A percentile compares a stretch with the other conserved stretches of the same genome.
phyloP scores from a whole-genome alignment of 305 asterid species.

The Rubia balearica region DNA sequence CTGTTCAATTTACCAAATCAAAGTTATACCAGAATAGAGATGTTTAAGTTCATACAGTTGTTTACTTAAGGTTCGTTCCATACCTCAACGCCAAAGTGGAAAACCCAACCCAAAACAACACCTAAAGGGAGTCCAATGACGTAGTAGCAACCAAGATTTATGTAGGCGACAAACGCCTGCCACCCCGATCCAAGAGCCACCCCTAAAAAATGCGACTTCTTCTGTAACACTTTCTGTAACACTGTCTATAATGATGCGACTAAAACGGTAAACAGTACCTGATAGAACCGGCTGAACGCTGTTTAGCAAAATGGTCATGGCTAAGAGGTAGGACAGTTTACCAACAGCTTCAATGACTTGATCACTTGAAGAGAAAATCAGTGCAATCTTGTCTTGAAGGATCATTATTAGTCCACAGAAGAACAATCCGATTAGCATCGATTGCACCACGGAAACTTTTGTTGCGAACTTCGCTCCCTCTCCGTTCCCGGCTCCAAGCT shows the following conservation, averaged over 20 bases:
- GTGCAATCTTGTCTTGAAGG: slow-evolving; percentile 33
- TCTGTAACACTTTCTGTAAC: not conserved
- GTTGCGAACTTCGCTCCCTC: slow-evolving; percentile 46
- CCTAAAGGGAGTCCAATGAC: slow-evolving; percentile 53
- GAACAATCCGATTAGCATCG: slow-evolving; percentile 35
- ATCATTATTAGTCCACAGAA: slow-evolving; percentile 28
- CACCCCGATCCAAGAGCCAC: slow-evolving; percentile 58
- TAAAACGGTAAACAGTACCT: slow-evolving; percentile 18
- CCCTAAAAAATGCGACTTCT: slow-evolving; percentile 19
- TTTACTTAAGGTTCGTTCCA: not conserved
- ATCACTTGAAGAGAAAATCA: slow-evolving; percentile 40
- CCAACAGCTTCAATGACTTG: slow-evolving; percentile 35
- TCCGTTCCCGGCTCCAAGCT: slow-evolving; percentile 57
- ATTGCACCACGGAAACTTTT: slow-evolving; percentile 35
- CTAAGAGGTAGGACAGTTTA: slow-evolving; percentile 36
- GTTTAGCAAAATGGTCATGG: slow-evolving; percentile 45
- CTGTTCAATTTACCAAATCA: not conserved
- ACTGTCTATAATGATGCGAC: not conserved
- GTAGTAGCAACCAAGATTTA: slow-evolving; percentile 42
- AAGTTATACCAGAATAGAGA: not conserved
- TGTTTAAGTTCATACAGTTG: not conserved
- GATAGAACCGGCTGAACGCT: slow-evolving; percentile 58
- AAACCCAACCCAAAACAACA: slow-evolving; percentile 31
- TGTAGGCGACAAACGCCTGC: slow-evolving; percentile 46
- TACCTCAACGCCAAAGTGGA: slow-evolving; percentile 45